Evolutionary conservation across 2,329 filamentous ascomycete genomes (phyloP).

Genomic region (Penicillium sp.): DNA sequence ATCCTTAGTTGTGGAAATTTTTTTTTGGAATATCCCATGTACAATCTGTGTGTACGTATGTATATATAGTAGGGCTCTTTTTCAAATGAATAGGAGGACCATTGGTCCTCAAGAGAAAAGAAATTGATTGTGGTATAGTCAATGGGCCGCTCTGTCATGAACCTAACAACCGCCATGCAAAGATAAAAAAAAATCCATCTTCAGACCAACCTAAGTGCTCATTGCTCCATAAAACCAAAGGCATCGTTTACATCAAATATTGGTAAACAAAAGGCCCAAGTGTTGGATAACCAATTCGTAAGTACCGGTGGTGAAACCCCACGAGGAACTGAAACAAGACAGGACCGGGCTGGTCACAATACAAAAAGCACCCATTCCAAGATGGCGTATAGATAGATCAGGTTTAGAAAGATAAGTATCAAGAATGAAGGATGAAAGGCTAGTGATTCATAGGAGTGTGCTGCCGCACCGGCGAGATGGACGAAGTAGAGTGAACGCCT

Average conservation of each 20-base stretch:
- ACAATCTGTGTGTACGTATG: no score
- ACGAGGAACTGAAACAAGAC: conserved; percentile 1
- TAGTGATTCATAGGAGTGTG: conserved; percentile 16
- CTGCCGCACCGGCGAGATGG: conserved; percentile 15
- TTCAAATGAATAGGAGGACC: neutral
- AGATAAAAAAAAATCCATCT: conserved; percentile 10
- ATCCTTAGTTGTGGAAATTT: no score
- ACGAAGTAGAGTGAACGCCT: conserved; percentile 25
- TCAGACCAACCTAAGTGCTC: conserved; percentile 4
- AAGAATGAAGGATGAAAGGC: conserved; percentile 7
- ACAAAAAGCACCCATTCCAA: conserved; percentile 11
- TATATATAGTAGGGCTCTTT: neutral
- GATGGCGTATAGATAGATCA: conserved; percentile 17
- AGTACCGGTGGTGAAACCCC: neutral
- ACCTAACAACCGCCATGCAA: conserved; percentile 20
- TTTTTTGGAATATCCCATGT: no score
- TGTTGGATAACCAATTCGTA: neutral
- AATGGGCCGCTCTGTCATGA: conserved; percentile 17
- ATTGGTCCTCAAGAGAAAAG: conserved; percentile 3
- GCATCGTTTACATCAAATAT: conserved; percentile 15
- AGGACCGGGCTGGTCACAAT: neutral
- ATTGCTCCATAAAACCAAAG: conserved; percentile 9
- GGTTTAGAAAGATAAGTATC: conserved; percentile 7
- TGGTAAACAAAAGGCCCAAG: conserved; percentile 8
- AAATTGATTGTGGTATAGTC: conserved; percentile 24